Conservation (phyloP, 2,329 filamentous ascomycete genomes). For the Ramularia endophylla region DNA sequence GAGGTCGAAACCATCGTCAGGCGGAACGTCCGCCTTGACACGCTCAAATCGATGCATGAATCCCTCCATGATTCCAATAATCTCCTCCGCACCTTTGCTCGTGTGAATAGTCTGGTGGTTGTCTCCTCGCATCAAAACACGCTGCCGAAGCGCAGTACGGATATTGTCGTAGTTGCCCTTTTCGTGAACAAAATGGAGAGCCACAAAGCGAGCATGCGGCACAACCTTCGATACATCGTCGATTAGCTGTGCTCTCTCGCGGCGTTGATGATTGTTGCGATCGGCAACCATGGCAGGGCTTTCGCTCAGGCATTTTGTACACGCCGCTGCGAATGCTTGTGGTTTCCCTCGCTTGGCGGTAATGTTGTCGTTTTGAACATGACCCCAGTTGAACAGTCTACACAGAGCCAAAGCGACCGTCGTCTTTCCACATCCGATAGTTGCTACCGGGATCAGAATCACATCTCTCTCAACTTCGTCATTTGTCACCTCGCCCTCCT, state of each 20-base stretch:
- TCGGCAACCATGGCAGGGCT: slow-evolving; percentile 79
- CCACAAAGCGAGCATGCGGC: slow-evolving; percentile 65
- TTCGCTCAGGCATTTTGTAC: slow-evolving; percentile 59
- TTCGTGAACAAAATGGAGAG: slow-evolving; percentile 82
- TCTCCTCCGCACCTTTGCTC: slow-evolving; percentile 64
- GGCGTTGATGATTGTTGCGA: slow-evolving; percentile 85
- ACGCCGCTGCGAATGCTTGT: slow-evolving; percentile 66
- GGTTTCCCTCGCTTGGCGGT: slow-evolving; percentile 68
- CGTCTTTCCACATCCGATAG: slow-evolving; percentile 95
- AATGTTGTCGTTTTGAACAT: slow-evolving; percentile 96
- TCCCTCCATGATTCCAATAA: slow-evolving; percentile 88
- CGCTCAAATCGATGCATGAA: slow-evolving; percentile 84
- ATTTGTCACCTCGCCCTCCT: slow-evolving; percentile 46
- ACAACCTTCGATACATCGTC: slow-evolving; percentile 63
- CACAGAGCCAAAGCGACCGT: slow-evolving; percentile 77
- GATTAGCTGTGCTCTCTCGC: slow-evolving; percentile 83
- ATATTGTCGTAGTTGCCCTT: slow-evolving; percentile 62
- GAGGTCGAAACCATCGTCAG: slow-evolving; percentile 76
- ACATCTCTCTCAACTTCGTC: slow-evolving; percentile 60
- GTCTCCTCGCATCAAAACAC: slow-evolving; percentile 80
- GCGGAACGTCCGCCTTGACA: slow-evolving; percentile 57
- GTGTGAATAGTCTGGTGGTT: slow-evolving; percentile 98
- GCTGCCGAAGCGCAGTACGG: slow-evolving; percentile 65
- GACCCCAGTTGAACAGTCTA: slow-evolving; percentile 83
- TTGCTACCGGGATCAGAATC: slow-evolving; percentile 83